These are phyloP conservation scores for Rutidosis leptorrhynchoides DNA, from an alignment of 129 eudicot genomes.

Conservation along the genomic window DNA sequence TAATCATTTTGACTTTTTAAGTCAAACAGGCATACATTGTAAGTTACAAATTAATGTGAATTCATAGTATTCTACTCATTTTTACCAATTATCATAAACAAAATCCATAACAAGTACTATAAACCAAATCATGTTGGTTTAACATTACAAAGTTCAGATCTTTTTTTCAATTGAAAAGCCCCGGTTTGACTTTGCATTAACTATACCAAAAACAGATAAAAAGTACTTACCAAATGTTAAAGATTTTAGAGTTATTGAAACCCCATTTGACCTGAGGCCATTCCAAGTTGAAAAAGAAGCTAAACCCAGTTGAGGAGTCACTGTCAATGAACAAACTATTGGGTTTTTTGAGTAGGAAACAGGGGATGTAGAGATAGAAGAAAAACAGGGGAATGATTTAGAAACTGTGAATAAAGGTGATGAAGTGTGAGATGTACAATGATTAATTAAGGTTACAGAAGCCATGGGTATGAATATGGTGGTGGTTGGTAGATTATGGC, in stretches of 20 bases:
- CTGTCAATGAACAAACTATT: conserved; percentile 27
- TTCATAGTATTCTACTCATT: not conserved
- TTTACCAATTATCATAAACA: not conserved
- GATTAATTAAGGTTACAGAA: conserved; percentile 37
- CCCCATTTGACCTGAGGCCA: conserved; percentile 49
- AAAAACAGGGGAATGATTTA: conserved; percentile 24
- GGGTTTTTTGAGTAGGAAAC: conserved; percentile 35
- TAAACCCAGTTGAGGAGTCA: conserved; percentile 37
- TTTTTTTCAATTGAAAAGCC: not conserved
- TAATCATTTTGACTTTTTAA: not conserved
- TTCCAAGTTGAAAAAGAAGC: conserved; percentile 49
- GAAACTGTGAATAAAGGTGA: conserved; percentile 26
- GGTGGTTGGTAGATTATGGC: conserved; percentile 16
- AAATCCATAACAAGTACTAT: not conserved
- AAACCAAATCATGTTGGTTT: not conserved
- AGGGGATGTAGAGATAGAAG: conserved; percentile 20
- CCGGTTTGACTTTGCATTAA: not conserved
- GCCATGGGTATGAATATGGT: conserved; percentile 41
- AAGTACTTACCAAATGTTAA: conserved; percentile 43
- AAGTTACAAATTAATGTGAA: not conserved
- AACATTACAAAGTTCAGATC: conserved; percentile 1
- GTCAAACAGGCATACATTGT: not conserved
- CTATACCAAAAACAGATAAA: not conserved
- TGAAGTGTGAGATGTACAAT: conserved; percentile 24
- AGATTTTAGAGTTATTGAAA: conserved; percentile 38